Evolutionary conservation across 1,139 yeast genomes (phyloP), one percentile per base, ranked within the genome.

Genomic region (Eremothecium cymbalariae): DNA sequence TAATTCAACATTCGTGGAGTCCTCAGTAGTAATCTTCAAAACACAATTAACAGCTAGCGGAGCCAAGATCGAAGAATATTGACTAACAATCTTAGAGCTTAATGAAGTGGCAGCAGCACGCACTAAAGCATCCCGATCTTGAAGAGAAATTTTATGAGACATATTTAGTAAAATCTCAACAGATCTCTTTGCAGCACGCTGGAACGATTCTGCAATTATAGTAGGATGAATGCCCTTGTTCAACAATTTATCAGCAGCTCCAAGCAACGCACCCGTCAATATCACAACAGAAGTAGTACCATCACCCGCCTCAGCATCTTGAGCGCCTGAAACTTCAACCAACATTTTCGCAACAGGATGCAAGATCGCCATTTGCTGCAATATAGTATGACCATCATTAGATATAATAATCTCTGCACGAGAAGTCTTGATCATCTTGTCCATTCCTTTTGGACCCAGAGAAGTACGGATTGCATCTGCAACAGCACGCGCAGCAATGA

Each of bases 321-420:
- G 98, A 1, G 98, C 97, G 32, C 90, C 95, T 44, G 95, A 81
- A 18, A 93, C 85, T 57, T 93, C 98, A 33, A 90, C 98, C 50
- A 90, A 72, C 97, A 93, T 90, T 55, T 88, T 79, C 2, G 98
- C 98, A 2, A 96, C 99, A 2, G 99, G 98, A 59, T 86, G 98
- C 51, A 93, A 70, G 28, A 93, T 94, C 7, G 96, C 97, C 93
- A 93, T 90, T 57, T 93, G 97, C 55, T 85, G 81, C 50, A 93
- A 68, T 51, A 93, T 93, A 12, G 97, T 86, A 57, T 94, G 97
- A 27, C 99, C 99, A 63, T 90, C 99, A 59, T 90, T 93, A 44
- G 97, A 86, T 48, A 93, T 88, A 54, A 90, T 82, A 49, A 90
- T 83, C 55, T 90, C 90, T 25, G 97, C 97, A 34, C 73, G 73